Evolutionary conservation across 495 filamentous ascomycete genomes (phyloP).

Genomic region (Hyaloscypha variabilis): DNA sequence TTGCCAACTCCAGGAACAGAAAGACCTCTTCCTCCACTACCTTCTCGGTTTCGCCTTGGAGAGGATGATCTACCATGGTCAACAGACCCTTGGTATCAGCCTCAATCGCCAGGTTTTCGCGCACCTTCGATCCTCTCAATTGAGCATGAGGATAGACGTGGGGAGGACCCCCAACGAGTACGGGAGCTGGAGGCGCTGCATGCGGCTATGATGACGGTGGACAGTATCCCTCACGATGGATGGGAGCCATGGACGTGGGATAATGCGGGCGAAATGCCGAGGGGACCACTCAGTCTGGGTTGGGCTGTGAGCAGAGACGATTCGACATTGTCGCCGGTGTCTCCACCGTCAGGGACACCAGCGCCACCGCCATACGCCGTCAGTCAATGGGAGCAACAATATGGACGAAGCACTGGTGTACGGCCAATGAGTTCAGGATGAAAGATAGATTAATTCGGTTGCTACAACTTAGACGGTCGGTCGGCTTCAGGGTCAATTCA

Average conservation of each 20-base stretch:
- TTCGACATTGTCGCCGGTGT: not conserved
- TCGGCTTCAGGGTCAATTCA: not conserved
- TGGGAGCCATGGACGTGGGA: slow-evolving; percentile 29
- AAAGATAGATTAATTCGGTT: not conserved
- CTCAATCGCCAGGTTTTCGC: not conserved
- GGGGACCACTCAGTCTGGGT: slow-evolving; percentile 29
- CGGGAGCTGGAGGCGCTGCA: slow-evolving; percentile 50
- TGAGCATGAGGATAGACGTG: slow-evolving; percentile 15
- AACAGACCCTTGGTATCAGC: slow-evolving; percentile 26
- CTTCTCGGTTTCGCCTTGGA: slow-evolving; percentile 31
- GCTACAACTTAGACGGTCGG: not conserved
- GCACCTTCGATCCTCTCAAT: slow-evolving; percentile 10
- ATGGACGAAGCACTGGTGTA: not conserved
- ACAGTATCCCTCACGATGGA: slow-evolving; percentile 32
- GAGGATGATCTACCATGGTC: slow-evolving; percentile 34
- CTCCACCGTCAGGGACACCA: slow-evolving; percentile 10
- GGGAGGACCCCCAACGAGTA: slow-evolving; percentile 32
- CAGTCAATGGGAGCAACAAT: slow-evolving; percentile 22
- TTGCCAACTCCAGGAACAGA: slow-evolving; percentile 13
- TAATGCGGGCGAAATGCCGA: slow-evolving; percentile 24
- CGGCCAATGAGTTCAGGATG: slow-evolving; percentile 23
- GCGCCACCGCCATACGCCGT: slow-evolving; percentile 28
- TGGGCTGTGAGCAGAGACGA: slow-evolving; percentile 32
- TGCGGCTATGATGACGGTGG: slow-evolving; percentile 58
- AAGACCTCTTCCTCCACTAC: slow-evolving; percentile 29